Evolutionary conservation across 805 yeast genomes (phyloP).

Genomic region (Candida incommunis): DNA sequence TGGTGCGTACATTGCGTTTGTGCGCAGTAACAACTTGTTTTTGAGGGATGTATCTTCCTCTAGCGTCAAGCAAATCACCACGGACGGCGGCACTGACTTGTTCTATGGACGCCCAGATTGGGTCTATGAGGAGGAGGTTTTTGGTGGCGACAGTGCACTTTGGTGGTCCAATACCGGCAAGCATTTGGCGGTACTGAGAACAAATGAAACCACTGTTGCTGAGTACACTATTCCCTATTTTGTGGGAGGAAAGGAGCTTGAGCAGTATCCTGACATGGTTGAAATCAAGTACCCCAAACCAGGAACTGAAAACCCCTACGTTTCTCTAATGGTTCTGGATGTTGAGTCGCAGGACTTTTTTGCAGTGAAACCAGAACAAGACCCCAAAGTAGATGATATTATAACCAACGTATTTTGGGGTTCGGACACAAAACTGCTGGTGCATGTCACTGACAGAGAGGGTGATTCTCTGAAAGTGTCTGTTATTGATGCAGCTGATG

Average conservation of each 20-base stretch:
- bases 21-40: slow-evolving; percentile 56
- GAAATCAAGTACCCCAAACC: slow-evolving; percentile 73
- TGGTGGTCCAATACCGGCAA: slow-evolving; percentile 82
- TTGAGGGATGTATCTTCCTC: slow-evolving; percentile 22
- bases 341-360: slow-evolving; percentile 15
- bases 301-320: slow-evolving; percentile 62
- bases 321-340: slow-evolving; percentile 37
- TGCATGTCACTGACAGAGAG: slow-evolving; percentile 49
- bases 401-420: slow-evolving; percentile 65
- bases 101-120: slow-evolving; percentile 89
- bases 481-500: slow-evolving; percentile 31
- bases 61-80: slow-evolving; percentile 37
- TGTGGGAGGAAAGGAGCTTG: slow-evolving; percentile 23
- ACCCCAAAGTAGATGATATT: slow-evolving; percentile 32
- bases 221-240: slow-evolving; percentile 64
- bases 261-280: slow-evolving; percentile 49
- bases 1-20: slow-evolving; percentile 51
- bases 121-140: slow-evolving; percentile 89
- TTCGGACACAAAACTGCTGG: slow-evolving; percentile 36
- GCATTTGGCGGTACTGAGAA: slow-evolving; percentile 46
- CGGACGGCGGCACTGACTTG: slow-evolving; percentile 53
- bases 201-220: slow-evolving; percentile 64
- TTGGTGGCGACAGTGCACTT: slow-evolving; percentile 50
- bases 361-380: slow-evolving; percentile 20
- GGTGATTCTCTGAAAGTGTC: slow-evolving; percentile 50